phyloP scores from a whole-genome alignment of 768 basidiomycete genomes.

The Mycena pura region DNA sequence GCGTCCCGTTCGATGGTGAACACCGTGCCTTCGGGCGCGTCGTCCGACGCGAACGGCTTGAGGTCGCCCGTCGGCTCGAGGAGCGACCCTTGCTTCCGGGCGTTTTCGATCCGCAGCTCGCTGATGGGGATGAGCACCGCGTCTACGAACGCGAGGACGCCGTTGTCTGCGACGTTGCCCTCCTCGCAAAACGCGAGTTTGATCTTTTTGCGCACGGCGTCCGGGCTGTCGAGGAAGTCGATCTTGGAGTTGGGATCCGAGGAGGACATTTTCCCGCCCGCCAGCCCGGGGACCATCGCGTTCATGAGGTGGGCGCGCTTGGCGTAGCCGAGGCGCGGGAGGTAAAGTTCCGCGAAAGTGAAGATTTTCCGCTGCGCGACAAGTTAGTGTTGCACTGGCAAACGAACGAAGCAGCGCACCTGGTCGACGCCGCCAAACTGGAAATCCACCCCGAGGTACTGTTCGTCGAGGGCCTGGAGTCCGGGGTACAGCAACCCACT shows the following conservation, averaged over 20 bases:
- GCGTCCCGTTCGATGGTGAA: conserved; percentile 81
- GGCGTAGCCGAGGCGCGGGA: conserved; percentile 89
- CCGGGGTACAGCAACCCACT: conserved; percentile 96
- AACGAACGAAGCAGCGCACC: conserved; percentile 50
- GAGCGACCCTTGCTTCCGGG: conserved; percentile 53
- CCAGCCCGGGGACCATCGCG: conserved; percentile 93
- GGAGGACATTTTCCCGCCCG: conserved; percentile 97
- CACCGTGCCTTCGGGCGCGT: conserved; percentile 82
- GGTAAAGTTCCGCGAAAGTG: conserved; percentile 95
- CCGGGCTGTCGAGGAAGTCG: conserved; percentile 92
- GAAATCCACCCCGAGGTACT: conserved; percentile 95
- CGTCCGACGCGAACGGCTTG: conserved; percentile 66
- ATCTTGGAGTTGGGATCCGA: conserved; percentile 98
- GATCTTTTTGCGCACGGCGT: conserved; percentile 86
- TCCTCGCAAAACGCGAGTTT: conserved; percentile 94
- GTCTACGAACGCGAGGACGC: conserved; percentile 82
- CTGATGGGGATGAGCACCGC: conserved; percentile 91
- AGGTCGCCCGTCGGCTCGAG: conserved; percentile 58
- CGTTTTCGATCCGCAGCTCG: conserved; percentile 68
- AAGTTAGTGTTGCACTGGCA: neutral
- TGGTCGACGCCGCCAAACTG: conserved; percentile 99
- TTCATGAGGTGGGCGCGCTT: conserved; percentile 99
- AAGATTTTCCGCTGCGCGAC: conserved; percentile 56
- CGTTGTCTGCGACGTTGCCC: conserved; percentile 88
- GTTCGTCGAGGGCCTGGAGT: conserved; percentile 94